phyloP scores from a whole-genome alignment of 1,139 yeast genomes.

The Saccharomyces hybrid region DNA sequence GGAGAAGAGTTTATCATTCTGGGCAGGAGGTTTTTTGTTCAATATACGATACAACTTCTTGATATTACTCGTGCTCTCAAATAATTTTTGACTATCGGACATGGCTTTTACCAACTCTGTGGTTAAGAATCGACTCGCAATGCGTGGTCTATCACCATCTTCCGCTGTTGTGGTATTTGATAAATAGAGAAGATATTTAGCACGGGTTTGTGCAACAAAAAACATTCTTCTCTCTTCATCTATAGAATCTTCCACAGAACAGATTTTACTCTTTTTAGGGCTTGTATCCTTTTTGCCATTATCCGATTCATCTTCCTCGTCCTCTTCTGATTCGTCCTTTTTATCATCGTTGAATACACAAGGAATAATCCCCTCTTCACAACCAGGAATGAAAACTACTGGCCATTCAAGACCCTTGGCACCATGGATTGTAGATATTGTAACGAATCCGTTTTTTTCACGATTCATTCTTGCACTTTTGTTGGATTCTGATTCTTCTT shows the following conservation, averaged over 20 bases:
- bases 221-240: conserved; percentile 78
- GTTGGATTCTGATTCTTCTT: conserved; percentile 11
- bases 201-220: conserved; percentile 84
- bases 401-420: conserved; percentile 97
- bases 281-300: conserved; percentile 12
- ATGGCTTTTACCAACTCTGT: conserved; percentile 24
- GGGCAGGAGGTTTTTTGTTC: conserved; percentile 11
- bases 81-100: conserved; percentile 24
- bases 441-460: conserved; percentile 30
- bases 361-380: conserved; percentile 56
- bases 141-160: conserved; percentile 16
- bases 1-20: conserved; percentile 16
- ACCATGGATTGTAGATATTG: conserved; percentile 75
- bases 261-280: conserved; percentile 13
- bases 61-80: conserved; percentile 18
- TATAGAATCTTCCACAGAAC: conserved; percentile 25
- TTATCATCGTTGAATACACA: conserved; percentile 38
- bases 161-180: conserved; percentile 26
- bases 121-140: conserved; percentile 30
- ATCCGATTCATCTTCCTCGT: conserved; percentile 16
- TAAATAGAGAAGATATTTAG: conserved; percentile 45
- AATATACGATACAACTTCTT: conserved; percentile 19
- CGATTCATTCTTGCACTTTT: conserved; percentile 14
- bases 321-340: conserved; percentile 34
- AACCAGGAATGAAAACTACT: conserved; percentile 70